Percentiles rank a stretch among this genome's conserved stretches.
These are phyloP conservation scores for Phlyctochytrium arcticum DNA, from an alignment of 192 early-diverging fungal genomes.

Conservation along the genomic window DNA sequence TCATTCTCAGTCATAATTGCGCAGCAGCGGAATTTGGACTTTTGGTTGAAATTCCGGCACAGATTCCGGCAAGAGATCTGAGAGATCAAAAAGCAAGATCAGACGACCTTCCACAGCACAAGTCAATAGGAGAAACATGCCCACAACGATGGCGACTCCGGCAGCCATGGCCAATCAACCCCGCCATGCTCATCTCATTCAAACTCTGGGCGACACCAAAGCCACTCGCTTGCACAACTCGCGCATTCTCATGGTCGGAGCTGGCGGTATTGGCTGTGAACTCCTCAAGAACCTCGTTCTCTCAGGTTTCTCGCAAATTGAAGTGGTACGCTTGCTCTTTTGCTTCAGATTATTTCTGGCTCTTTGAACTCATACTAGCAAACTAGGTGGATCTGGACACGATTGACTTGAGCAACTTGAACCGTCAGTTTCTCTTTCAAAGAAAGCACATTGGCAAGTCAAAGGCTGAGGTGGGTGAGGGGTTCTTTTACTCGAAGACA, in stretches of 20 bases:
- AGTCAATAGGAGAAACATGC: too few species aligned
- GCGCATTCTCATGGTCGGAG: conserved; percentile 49
- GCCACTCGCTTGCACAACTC: background rate
- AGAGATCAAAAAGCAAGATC: too few species aligned
- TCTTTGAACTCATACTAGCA: background rate
- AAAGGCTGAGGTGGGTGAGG: conserved; percentile 74
- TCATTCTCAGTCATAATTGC: too few species aligned
- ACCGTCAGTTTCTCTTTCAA: conserved; percentile 99
- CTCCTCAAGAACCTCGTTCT: conserved; percentile 91
- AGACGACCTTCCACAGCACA: too few species aligned
- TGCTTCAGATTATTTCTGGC: background rate
- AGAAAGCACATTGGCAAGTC: conserved; percentile 86
- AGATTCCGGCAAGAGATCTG: too few species aligned
- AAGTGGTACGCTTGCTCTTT: conserved; percentile 63
- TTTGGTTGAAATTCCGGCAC: too few species aligned
- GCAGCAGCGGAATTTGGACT: too few species aligned
- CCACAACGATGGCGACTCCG: too few species aligned
- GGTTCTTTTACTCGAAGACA: too few species aligned
- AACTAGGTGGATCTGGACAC: conserved; percentile 92
- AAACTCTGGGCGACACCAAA: too few species aligned
- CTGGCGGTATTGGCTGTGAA: conserved; percentile 98
- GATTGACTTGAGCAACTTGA: conserved; percentile 97
- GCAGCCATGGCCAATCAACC: too few species aligned
- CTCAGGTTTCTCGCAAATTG: conserved; percentile 78
- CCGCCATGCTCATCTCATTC: too few species aligned